These are phyloP conservation scores for Dichomitus squalens DNA, from an alignment of 1,284 basidiomycete genomes.

Conservation along the genomic window DNA sequence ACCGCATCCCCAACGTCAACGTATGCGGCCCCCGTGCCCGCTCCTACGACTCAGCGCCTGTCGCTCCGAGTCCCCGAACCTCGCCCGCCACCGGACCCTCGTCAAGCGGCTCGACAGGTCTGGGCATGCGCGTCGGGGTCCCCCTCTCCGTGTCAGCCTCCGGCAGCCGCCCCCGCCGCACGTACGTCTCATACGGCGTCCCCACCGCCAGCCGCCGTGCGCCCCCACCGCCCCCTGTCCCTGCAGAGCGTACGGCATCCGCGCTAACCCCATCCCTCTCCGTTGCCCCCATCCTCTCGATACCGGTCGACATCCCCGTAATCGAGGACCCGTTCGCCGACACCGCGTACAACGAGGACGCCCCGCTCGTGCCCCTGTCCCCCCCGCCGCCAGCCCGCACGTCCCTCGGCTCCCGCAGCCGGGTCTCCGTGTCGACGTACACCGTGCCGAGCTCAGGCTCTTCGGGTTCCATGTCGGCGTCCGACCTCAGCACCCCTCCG, in stretches of 20 bases:
- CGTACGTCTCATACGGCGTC: slow-evolving; percentile 16
- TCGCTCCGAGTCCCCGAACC: slow-evolving; percentile 20
- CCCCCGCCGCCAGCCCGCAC: slow-evolving; percentile 12
- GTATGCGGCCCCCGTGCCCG: slow-evolving; percentile 22
- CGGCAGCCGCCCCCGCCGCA: slow-evolving; percentile 15
- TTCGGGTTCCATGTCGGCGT: slow-evolving; percentile 1
- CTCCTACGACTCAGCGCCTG: slow-evolving; percentile 6
- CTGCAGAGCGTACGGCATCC: slow-evolving; percentile 18
- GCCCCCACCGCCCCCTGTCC: slow-evolving; percentile 25
- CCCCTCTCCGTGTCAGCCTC: slow-evolving; percentile 8
- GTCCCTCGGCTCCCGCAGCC: slow-evolving; percentile 10
- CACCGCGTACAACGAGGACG: slow-evolving; percentile 11
- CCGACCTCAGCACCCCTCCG: slow-evolving; percentile 10
- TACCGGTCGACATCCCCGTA: slow-evolving; percentile 9
- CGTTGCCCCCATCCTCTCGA: slow-evolving; percentile 3
- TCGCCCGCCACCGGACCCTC: slow-evolving; percentile 8
- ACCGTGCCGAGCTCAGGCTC: background rate
- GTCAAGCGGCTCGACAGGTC: slow-evolving; percentile 1
- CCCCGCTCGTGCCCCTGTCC: slow-evolving; percentile 12
- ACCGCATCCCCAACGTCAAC: slow-evolving; percentile 31
- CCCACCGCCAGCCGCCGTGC: slow-evolving; percentile 23
- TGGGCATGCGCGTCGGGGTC: background rate
- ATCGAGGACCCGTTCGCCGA: slow-evolving; percentile 33
- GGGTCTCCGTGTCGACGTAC: slow-evolving; percentile 20
- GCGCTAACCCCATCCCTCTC: slow-evolving; percentile 7